Evolutionary conservation across 192 early-diverging fungal species (phyloP), one percentile per base, ranked within the genome.

Genomic region (Coemansia sp.): DNA sequence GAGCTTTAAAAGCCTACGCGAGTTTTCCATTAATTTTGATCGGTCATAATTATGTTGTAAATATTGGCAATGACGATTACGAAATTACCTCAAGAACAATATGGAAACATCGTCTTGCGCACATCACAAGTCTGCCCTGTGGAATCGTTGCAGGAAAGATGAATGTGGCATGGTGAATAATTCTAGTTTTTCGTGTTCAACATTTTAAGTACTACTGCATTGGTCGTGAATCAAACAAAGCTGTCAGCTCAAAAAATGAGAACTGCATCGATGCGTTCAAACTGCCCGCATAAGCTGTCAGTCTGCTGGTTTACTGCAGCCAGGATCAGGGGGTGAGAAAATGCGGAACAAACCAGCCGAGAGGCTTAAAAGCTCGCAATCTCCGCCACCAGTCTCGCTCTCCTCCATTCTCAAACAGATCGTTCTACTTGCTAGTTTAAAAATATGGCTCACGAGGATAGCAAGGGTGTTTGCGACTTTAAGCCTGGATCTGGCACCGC

Each of bases 401-500:
- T 36, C 20, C 31, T 31, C 28, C 20, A 17, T 48, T 20, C 19
- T 20, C n/a, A 20, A 47, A 20, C 17, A 48, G 19, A 4, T 37
- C 28, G 28, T 55, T 34, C 15, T 12, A 31, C 12, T 10, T 44
- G 15, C 11, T 44, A 44, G 40, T 44, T 44, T n/a, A 12, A 44
- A n/a, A 44, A n/a, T 15, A 56, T 56, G 54, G 28, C 54, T 2
- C 31, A 25, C 54, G 28, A 56, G 34, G 25, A 56, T 31, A 56
- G 38, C 26, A 28, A 56, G 34, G 57, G 26, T 38, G 71, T 79
- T 6, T 79, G 76, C 49, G 68, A 70, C 36, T 79, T 79, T 28
- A 79, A 79, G 68, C 34, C 53, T 44, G 59, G 42, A n/a, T 23
- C 55, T 21, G 57, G 37, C 14, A 26, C 22, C 10, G 25, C 9